These are phyloP conservation scores for Cystofilobasidium capitatum DNA, from an alignment of 768 basidiomycete genomes.

Conservation along the genomic window DNA sequence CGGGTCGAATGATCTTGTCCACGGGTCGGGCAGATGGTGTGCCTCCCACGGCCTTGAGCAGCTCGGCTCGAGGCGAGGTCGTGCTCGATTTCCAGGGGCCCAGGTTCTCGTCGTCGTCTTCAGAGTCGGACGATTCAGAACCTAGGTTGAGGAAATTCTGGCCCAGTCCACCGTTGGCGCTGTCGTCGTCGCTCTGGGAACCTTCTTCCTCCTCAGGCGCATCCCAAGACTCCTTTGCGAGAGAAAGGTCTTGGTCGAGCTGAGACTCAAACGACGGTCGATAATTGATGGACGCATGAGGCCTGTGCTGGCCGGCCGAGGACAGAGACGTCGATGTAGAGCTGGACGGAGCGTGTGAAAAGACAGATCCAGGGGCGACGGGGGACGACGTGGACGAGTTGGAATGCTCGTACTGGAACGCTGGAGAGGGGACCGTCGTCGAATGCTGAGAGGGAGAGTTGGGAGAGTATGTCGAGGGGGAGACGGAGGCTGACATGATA, in stretches of 20 bases:
- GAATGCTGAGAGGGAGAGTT: constrained; percentile 1
- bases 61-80: neutral
- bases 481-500: neutral
- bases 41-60: neutral
- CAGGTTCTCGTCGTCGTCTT: neutral
- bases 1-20: neutral
- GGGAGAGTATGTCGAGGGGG: constrained; percentile 2
- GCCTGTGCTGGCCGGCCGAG: neutral
- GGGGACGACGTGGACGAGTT: neutral
- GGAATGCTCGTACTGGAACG: neutral
- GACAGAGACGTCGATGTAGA: constrained; percentile 7
- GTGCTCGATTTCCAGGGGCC: neutral
- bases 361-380: neutral
- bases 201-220: neutral
- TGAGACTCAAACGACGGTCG: neutral
- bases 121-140: neutral
- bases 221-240: neutral
- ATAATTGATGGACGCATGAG: neutral
- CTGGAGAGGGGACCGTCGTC: neutral
- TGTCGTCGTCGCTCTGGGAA: neutral
- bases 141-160: neutral
- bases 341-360: neutral
- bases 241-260: neutral
- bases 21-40: neutral
- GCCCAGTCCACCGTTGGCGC: neutral